Evolutionary conservation across 2,329 filamentous ascomycete species (phyloP).

Genomic region (Colletotrichum sojae): DNA sequence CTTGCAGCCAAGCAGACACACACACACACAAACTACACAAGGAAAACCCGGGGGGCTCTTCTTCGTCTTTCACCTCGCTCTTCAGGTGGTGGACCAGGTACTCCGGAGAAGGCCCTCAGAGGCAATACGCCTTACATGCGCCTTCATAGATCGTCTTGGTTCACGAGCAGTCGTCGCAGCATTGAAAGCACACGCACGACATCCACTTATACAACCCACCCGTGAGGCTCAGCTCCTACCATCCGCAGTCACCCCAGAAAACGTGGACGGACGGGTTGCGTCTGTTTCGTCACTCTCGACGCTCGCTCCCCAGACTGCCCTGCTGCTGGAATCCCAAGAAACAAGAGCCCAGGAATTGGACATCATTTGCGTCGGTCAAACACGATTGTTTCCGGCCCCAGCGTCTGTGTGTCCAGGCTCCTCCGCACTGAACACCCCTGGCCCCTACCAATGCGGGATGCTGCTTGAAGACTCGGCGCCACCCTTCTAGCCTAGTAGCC

Average conservation of each 20-base stretch:
- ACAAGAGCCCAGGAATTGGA: slow-evolving; percentile 5
- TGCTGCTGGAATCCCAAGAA: neutral
- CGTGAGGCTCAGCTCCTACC: neutral
- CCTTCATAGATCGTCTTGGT: neutral
- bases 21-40: neutral
- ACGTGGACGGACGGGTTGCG: neutral
- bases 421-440: slow-evolving; percentile 5
- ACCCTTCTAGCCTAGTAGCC: neutral
- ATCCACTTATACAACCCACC: neutral
- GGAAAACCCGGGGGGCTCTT: too few relatives aligned
- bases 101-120: too few relatives aligned
- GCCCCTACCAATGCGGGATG: neutral
- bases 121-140: too few relatives aligned
- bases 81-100: too few relatives aligned
- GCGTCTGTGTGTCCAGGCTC: slow-evolving; percentile 5
- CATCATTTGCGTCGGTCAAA: slow-evolving; percentile 24
- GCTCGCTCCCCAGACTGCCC: neutral
- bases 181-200: neutral
- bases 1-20: slow-evolving; percentile 1
- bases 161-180: slow-evolving; percentile 6
- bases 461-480: neutral
- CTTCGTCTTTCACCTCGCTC: too few relatives aligned
- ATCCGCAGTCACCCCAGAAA: slow-evolving; percentile 3
- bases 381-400: slow-evolving; percentile 21
- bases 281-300: slow-evolving; percentile 6